Evolutionary conservation across 192 early-diverging fungal genomes (phyloP), one percentile per base, ranked within the genome.

Genomic region (Entomortierella chlamydospora): DNA sequence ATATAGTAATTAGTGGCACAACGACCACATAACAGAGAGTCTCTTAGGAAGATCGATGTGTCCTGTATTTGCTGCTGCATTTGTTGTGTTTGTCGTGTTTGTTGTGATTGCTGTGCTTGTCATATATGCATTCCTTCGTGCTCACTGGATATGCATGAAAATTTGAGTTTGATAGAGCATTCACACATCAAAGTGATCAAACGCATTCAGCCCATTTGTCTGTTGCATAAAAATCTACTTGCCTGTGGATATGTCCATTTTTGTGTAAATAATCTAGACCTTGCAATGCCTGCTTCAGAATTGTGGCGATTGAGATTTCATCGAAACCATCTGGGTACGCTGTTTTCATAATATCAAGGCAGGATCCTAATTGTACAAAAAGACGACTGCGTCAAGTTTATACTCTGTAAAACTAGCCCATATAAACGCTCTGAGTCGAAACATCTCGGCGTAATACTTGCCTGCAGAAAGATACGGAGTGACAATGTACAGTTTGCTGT

Each of bases 341-440:
- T 20, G 90, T 90, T 76, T 95, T 94, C 93, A 96, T 95, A 57
- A 96, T 95, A 72, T 96, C 94, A 3, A 95, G 85, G 61, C 93
- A 91, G 8, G 94, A 95, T 20, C 95, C 94, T 85, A 23, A 37
- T 37, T 10, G 10, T 37, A 37, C 4, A 37, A 10, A 37, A 10
- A 4, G 10, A 10, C n/a, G n/a, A n/a, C n/a, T n/a, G n/a, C n/a
- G n/a, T n/a, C n/a, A n/a, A n/a, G n/a, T n/a, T n/a, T n/a, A n/a
- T n/a, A n/a, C n/a, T n/a, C n/a, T n/a, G n/a, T 30, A 29, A 8
- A 15, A 31, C 28, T 37, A 26, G 18, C 18, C 2, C 13, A 25
- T 2, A 57, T 50, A 22, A 47, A 30, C 26, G 29, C 34, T 37
- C 10, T 37, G 34, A 37, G 45, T 4, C 30, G 4, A 30, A 30